Evolutionary conservation across 768 basidiomycete genomes (phyloP).

Genomic region (Suillus ampliporus): DNA sequence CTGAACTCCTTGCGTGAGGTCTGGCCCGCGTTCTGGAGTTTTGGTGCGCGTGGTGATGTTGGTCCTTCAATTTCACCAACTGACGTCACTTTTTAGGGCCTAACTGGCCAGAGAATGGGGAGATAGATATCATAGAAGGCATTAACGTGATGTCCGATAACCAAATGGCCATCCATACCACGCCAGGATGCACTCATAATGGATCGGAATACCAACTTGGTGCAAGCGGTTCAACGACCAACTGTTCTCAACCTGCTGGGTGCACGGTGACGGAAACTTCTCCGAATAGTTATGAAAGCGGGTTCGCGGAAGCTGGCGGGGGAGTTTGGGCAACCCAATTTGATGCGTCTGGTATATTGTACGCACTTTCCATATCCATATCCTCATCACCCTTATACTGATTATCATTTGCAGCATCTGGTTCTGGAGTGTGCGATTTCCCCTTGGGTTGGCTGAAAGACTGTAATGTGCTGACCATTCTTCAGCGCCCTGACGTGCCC

Average conservation of each 20-base stretch:
- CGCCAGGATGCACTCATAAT: slow-evolving; percentile 42
- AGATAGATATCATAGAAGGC: slow-evolving; percentile 66
- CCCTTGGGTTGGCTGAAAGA: not conserved
- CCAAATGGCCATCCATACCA: slow-evolving; percentile 63
- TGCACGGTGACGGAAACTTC: slow-evolving; percentile 37
- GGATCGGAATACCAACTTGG: slow-evolving; percentile 40
- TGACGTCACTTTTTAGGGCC: slow-evolving; percentile 19
- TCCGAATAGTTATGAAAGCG: slow-evolving; percentile 31
- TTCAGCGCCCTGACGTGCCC: slow-evolving; percentile 45
- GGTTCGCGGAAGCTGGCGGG: slow-evolving; percentile 47
- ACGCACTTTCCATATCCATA: slow-evolving; percentile 23
- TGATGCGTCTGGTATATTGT: slow-evolving; percentile 59
- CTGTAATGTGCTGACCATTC: slow-evolving; percentile 20
- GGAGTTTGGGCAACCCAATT: slow-evolving; percentile 76
- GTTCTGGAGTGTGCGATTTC: slow-evolving; percentile 52
- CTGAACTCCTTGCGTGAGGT: slow-evolving; percentile 20
- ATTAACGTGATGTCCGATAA: slow-evolving; percentile 58
- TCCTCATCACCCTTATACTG: not conserved
- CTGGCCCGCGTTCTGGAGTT: slow-evolving; percentile 40
- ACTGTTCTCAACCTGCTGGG: slow-evolving; percentile 31
- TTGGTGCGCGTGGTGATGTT: slow-evolving; percentile 22
- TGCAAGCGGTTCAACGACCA: slow-evolving; percentile 22
- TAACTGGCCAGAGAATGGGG: slow-evolving; percentile 53
- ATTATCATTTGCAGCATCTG: slow-evolving; percentile 43
- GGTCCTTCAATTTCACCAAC: not conserved